Evolutionary conservation across 176 grass and related monocot genomes (phyloP).

Genomic region (Juncus effusus): DNA sequence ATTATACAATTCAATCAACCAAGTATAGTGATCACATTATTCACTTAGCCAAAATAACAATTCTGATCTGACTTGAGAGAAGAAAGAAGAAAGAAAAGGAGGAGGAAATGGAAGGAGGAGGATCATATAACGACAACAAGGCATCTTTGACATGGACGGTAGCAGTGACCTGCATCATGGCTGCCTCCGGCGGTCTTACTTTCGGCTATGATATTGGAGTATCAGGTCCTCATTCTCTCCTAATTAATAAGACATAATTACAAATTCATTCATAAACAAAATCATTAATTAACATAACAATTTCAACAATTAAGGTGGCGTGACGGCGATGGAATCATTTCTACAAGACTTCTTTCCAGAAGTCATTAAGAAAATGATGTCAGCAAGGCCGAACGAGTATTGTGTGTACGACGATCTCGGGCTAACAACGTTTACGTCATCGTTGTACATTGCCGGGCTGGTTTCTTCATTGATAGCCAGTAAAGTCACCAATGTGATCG

Average conservation of each 20-base stretch:
- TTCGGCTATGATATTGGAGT: constrained; percentile 36
- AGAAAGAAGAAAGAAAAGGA: no score
- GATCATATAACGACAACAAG: not conserved
- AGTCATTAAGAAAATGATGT: constrained; percentile 29
- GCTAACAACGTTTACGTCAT: constrained; percentile 70
- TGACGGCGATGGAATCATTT: constrained; percentile 52
- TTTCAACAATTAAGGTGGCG: constrained; percentile 19
- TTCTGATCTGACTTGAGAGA: no score
- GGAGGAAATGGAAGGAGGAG: no score
- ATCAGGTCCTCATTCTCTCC: not conserved
- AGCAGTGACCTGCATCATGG: constrained; percentile 26
- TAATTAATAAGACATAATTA: no score
- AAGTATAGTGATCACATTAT: no score
- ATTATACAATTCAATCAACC: no score
- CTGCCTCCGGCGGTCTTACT: constrained; percentile 27
- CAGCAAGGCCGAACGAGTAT: constrained; percentile 39
- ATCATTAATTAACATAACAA: not conserved
- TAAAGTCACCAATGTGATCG: constrained; percentile 33
- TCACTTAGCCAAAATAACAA: no score
- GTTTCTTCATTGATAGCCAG: constrained; percentile 34
- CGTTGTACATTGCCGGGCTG: constrained; percentile 50
- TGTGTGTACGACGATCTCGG: constrained; percentile 69
- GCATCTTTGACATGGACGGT: constrained; percentile 13
- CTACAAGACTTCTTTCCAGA: constrained; percentile 42
- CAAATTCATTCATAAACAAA: no score